Base-by-base conservation (phyloP, 1,284 basidiomycete species). In the Meripilus lineatus region DNA sequence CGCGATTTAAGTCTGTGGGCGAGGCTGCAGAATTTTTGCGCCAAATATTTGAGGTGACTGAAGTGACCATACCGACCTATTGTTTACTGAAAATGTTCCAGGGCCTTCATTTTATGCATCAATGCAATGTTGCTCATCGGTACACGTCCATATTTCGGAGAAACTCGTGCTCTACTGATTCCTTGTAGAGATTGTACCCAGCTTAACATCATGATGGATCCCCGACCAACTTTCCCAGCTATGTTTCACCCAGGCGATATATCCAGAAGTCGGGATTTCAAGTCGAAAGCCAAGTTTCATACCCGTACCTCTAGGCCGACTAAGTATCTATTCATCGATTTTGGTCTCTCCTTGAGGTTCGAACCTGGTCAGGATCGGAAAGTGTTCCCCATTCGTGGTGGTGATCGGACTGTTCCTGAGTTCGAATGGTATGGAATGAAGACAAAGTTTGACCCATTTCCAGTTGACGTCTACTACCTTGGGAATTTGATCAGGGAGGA, bases 151-250 rank as follows among this genome's bases (percentile, higher is more conserved):
- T 30, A 11, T 8, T 18, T 30, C 15, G 13, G 5, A 20, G 21
- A 18, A 14, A 18, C 14, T 43, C 32, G 15, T 25, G 8, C 15
- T 20, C 11, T 10, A 10, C 10, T 10, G n/a, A 8, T 30, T 30
- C 8, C 28, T 32, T 2, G 7, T 24, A 75, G 74, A 3, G 72
- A 76, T 43, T 63, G 62, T 35, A 61, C 62, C 40, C 17, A 34
- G 3, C 33, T 52, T n/a, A 72, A 72, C 40, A 57, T 71, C 30
- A 66, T 71, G 66, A 57, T 70, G 48, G 67, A 70, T 40, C 58
- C 65, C 0, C 40, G 26, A 5, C 42, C 48, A n/a, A 44, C 67
- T 35, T 63, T 58, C 46, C 53, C 58, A n/a, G 23, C 59, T 14
- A 47, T 50, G 5, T 62, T 50, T 37, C 63, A 67, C 45, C 65